Conservation (phyloP, 805 yeast species). For the Candida nanaspora region DNA sequence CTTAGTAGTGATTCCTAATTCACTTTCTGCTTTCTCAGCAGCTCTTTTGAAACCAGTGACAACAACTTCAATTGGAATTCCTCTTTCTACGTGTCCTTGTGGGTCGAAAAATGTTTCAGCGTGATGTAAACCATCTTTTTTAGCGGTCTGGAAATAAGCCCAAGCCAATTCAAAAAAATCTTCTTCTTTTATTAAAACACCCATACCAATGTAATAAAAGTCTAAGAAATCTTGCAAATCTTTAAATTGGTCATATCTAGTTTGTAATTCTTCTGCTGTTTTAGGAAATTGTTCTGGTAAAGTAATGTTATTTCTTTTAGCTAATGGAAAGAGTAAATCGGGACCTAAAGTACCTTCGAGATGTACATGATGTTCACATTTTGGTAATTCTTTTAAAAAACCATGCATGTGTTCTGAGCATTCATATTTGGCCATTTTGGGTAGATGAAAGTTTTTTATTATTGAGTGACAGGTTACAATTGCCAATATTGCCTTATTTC, state of each 20-base stretch:
- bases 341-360: constrained; percentile 80
- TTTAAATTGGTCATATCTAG: constrained; percentile 52
- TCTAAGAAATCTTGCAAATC: constrained; percentile 74
- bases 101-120: constrained; percentile 81
- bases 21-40: constrained; percentile 49
- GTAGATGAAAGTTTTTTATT: background rate
- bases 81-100: constrained; percentile 73
- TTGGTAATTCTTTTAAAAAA: constrained; percentile 67
- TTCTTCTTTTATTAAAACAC: constrained; percentile 58
- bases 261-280: constrained; percentile 47
- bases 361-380: constrained; percentile 84
- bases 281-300: constrained; percentile 62
- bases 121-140: constrained; percentile 54
- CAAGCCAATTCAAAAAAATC: constrained; percentile 78
- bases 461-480: too few species aligned
- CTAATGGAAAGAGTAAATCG: constrained; percentile 60
- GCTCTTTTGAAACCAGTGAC: constrained; percentile 65
- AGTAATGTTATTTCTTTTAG: constrained; percentile 52
- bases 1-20: constrained; percentile 59
- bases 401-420: constrained; percentile 31
- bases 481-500: too few species aligned
- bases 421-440: constrained; percentile 16
- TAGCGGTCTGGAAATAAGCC: constrained; percentile 58
- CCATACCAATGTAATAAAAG: constrained; percentile 75
- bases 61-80: constrained; percentile 50